A percentile compares a stretch with the other conserved stretches of the same genome.
phyloP scores from a whole-genome alignment of 208 protist genomes.

The Crithidia acanthocephali region DNA sequence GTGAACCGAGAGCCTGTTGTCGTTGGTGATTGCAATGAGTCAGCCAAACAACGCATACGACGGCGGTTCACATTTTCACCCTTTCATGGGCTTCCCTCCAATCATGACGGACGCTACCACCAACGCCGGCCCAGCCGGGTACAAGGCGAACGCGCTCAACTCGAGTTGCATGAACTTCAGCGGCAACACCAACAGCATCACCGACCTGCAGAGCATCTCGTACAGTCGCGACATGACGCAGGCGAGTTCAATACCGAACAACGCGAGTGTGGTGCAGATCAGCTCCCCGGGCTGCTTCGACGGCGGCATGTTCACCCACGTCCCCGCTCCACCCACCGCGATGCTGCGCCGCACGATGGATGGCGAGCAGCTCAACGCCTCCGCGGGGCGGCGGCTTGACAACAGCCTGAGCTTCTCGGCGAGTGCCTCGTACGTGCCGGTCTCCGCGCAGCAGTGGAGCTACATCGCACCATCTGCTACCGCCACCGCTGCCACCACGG shows the following conservation, averaged over 20 bases:
- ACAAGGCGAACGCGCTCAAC: constrained; percentile 6
- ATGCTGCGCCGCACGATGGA: constrained; percentile 16
- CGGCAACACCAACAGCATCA: constrained; percentile 17
- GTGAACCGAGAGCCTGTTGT: not conserved
- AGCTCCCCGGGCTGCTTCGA: constrained; percentile 3
- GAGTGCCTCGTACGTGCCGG: constrained; percentile 14
- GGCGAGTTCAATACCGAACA: not conserved
- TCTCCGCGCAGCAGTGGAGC: constrained; percentile 9
- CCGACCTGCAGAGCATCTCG: constrained; percentile 13
- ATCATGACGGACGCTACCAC: constrained; percentile 7
- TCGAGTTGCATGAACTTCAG: constrained; percentile 26
- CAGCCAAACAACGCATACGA: constrained; percentile 4
- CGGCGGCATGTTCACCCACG: constrained; percentile 9
- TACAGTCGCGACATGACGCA: constrained; percentile 13
- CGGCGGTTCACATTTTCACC: not conserved
- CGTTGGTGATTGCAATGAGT: not conserved
- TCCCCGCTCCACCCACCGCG: constrained; percentile 9
- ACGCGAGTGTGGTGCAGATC: constrained; percentile 4
- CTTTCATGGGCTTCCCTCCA: constrained; percentile 1
- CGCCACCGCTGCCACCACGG: not conserved
- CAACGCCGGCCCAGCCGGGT: not conserved
- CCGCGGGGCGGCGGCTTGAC: constrained; percentile 1
- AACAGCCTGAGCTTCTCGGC: constrained; percentile 23
- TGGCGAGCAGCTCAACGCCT: constrained; percentile 4
- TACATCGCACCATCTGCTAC: not conserved